Base-by-base conservation (phyloP, 2,329 filamentous ascomycete species). In the Alternaria panax region DNA sequence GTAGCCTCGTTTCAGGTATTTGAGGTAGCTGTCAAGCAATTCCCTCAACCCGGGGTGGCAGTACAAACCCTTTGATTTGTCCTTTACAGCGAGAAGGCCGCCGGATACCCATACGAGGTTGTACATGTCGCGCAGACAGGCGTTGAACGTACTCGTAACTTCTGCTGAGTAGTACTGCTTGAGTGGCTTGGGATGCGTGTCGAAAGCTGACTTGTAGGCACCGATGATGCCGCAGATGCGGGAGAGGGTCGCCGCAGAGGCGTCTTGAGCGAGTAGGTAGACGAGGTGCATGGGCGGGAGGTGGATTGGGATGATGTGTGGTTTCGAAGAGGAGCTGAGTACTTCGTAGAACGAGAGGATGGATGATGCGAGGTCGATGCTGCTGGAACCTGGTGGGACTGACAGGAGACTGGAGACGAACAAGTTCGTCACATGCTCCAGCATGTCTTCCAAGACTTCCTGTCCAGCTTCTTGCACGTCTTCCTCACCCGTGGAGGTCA, bases 71-170 rank as follows among this genome's bases (percentile, higher is more conserved):
- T 83, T 69, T 3, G 85, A 82, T 67, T 88, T 87, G n/a, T 84
- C 79, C 64, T 94, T 91, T 2, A 59, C 80, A 12, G 80, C 80
- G 58, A 87, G 87, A 59, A 96, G 89, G 1, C 90, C 92, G 12
- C 89, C 86, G 22, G 87, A 86, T 8, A 92, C 86, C 92, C 92
- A 96, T 46, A 95, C 76, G 51, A 91, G 87, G 73, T 96, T 96
- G 81, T 92, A 93, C 30, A 93, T 85, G 73, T 96, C 92, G 87
- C 95, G 93, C 30, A 96, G 84, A 74, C 90, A 93, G 22, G 90
- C 90, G 74, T 96, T 96, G 80, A 95, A 93, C 24, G 85, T 80
- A 64, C 87, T 86, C 40, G 76, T 77, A 45, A 62, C 63, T 70
- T 68, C 46, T 65, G 57, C 38, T 51, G 73, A 47, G 65, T 76